These are phyloP conservation scores for Helianthus tuberosus DNA, from an alignment of 129 eudicot genomes.

Conservation along the genomic window DNA sequence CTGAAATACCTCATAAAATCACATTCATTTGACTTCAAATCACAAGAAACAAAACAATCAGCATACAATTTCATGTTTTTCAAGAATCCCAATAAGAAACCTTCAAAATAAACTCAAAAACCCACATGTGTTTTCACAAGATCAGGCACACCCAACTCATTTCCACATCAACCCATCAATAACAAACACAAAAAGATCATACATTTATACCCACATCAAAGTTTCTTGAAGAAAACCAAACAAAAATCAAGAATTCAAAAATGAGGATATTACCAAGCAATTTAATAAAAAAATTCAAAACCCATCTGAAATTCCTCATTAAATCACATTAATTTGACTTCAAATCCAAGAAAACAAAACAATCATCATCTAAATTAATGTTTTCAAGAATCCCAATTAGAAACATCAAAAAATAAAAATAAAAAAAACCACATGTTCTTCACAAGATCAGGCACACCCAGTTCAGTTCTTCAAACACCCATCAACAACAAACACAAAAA, in stretches of 20 bases:
- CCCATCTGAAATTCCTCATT: constrained; percentile 20
- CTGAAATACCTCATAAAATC: constrained; percentile 21
- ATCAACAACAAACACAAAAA: constrained; percentile 7
- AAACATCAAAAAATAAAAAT: not conserved
- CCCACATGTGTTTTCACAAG: constrained; percentile 10
- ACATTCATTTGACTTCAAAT: constrained; percentile 21
- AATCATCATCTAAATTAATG: not conserved
- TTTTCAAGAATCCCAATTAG: constrained; percentile 15
- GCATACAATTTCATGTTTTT: constrained; percentile 8
- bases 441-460: constrained; percentile 25
- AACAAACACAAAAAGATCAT: constrained; percentile 7
- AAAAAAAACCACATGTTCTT: constrained; percentile 5
- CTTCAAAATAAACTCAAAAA: constrained; percentile 2
- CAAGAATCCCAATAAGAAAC: constrained; percentile 16
- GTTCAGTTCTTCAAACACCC: constrained; percentile 5
- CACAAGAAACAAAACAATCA: constrained; percentile 19
- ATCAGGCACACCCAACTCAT: constrained; percentile 19
- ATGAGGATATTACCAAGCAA: constrained; percentile 17
- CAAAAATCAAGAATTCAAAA: constrained; percentile 20
- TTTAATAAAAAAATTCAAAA: not conserved
- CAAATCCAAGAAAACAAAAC: constrained; percentile 17
- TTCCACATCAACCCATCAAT: not conserved
- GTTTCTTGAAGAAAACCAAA: not conserved
- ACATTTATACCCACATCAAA: constrained; percentile 25
- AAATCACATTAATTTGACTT: constrained; percentile 24